Conservation (phyloP, 2,329 filamentous ascomycete species). For the Penicillium sp. region DNA sequence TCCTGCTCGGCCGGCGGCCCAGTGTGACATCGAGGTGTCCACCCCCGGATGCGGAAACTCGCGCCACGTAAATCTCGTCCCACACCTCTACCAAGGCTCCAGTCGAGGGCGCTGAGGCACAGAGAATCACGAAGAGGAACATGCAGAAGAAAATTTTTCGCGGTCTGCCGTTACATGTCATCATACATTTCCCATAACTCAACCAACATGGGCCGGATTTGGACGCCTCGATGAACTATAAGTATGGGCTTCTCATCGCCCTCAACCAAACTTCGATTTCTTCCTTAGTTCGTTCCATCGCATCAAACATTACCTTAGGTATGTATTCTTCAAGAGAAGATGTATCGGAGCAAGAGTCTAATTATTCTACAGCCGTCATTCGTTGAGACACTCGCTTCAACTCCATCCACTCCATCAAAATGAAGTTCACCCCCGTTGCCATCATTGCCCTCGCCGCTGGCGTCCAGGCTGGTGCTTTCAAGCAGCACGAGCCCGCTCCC, state of each 20-base stretch:
- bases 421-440: slow-evolving; percentile 30
- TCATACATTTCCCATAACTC: slow-evolving; percentile 12
- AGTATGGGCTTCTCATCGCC: slow-evolving; percentile 11
- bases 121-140: slow-evolving; percentile 12
- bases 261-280: background rate
- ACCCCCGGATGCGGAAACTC: slow-evolving; percentile 24
- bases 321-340: slow-evolving; percentile 3
- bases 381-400: slow-evolving; percentile 21
- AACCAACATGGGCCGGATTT: slow-evolving; percentile 17
- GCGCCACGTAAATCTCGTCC: slow-evolving; percentile 8
- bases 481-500: slow-evolving; percentile 16
- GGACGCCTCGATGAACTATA: slow-evolving; percentile 19
- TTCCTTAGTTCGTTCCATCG: slow-evolving; percentile 8
- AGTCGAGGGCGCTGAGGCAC: slow-evolving; percentile 14
- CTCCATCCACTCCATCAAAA: slow-evolving; percentile 17
- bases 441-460: slow-evolving; percentile 21
- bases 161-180: slow-evolving; percentile 14
- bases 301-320: slow-evolving; percentile 5
- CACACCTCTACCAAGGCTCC: slow-evolving; percentile 8
- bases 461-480: slow-evolving; percentile 9
- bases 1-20: slow-evolving; percentile 1
- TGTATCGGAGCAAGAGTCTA: background rate
- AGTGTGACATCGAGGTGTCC: slow-evolving; percentile 18
- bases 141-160: slow-evolving; percentile 5
- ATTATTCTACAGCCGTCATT: slow-evolving; percentile 17